Conservation (phyloP, 305 asterid genomes). For the Withania somnifera region DNA sequence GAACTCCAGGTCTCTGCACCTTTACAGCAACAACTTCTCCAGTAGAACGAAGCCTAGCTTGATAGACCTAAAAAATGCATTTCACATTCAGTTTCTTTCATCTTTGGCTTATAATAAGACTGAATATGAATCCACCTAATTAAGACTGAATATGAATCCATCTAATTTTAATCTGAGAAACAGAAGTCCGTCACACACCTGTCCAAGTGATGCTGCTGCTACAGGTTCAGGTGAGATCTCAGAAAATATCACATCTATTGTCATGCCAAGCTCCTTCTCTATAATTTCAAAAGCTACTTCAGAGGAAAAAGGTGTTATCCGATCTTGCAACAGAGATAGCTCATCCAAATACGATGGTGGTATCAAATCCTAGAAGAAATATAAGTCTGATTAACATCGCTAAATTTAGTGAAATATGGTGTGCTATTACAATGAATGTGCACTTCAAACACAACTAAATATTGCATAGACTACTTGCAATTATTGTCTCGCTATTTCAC, state of each 20-base stretch:
- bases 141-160: not conserved
- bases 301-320: constrained; percentile 80
- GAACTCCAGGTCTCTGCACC: constrained; percentile 98
- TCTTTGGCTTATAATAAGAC: not conserved
- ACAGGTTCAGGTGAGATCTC: constrained; percentile 94
- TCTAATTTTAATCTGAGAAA: not conserved
- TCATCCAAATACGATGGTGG: constrained; percentile 95
- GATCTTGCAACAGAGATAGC: constrained; percentile 86
- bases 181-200: constrained; percentile 33
- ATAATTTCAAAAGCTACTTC: constrained; percentile 74
- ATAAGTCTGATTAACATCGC: not conserved
- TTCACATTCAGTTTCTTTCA: not conserved
- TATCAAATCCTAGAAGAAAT: constrained; percentile 58
- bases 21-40: constrained; percentile 85
- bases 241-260: constrained; percentile 70
- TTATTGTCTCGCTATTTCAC: not conserved
- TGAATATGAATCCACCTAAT: not conserved
- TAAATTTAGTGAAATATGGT: not conserved
- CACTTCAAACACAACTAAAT: not conserved
- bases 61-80: constrained; percentile 54
- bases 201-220: constrained; percentile 99
- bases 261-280: constrained; percentile 78
- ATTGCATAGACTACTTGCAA: not conserved
- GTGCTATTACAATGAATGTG: not conserved
- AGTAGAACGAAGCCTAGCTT: constrained; percentile 80